A percentile compares a stretch with the other conserved stretches of the same genome.
Evolutionary conservation across 192 early-diverging fungal genomes (phyloP).

Genomic region (Physocladia obscura): DNA sequence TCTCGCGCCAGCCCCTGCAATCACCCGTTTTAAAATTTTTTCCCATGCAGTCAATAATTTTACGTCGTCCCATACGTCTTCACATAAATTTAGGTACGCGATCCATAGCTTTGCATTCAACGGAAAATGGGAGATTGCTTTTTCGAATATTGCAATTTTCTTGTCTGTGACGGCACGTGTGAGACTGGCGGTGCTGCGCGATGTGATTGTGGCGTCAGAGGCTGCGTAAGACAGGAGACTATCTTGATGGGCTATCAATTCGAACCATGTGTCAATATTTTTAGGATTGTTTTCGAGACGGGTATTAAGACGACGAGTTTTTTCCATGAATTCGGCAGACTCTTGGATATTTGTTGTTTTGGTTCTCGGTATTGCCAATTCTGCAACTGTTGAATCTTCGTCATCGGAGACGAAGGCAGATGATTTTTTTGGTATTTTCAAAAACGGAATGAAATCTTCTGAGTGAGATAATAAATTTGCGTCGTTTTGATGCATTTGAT

Average conservation of each 20-base stretch:
- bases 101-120: slow-evolving; percentile 25
- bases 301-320: slow-evolving; percentile 11
- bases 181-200: not conserved
- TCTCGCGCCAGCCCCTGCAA: not conserved
- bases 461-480: not conserved
- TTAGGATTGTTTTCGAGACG: slow-evolving; percentile 33
- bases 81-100: slow-evolving; percentile 32
- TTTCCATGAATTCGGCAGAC: slow-evolving; percentile 9
- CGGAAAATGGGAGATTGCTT: slow-evolving; percentile 35
- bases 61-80: slow-evolving; percentile 28
- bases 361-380: too few species aligned
- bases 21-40: slow-evolving; percentile 23
- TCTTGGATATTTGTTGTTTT: slow-evolving; percentile 3
- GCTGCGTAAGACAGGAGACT: slow-evolving; percentile 11
- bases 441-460: slow-evolving; percentile 7
- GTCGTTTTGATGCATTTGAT: not conserved
- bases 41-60: slow-evolving; percentile 46
- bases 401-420: not conserved
- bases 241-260: slow-evolving; percentile 45
- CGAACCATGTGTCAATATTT: slow-evolving; percentile 39
- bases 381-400: too few species aligned
- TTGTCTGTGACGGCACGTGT: slow-evolving; percentile 35
- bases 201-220: not conserved
- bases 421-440: not conserved
- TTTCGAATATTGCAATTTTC: slow-evolving; percentile 46